Evolutionary conservation across 2,329 filamentous ascomycete genomes (phyloP).

Genomic region (Claviceps pusilla): DNA sequence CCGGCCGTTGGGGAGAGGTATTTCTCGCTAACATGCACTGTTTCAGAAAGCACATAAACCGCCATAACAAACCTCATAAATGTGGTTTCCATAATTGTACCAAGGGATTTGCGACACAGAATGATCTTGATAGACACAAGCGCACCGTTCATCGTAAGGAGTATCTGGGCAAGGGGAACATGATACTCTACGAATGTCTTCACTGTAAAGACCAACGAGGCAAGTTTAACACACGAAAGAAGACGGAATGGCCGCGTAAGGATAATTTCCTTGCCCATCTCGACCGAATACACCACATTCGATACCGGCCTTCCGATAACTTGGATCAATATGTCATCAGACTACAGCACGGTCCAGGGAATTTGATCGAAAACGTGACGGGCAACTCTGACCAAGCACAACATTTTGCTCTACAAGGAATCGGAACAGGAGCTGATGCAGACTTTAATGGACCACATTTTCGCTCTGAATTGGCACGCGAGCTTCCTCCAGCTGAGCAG

Average conservation of each 20-base stretch:
- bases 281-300: slow-evolving; percentile 44
- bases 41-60: slow-evolving; percentile 56
- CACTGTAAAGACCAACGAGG: slow-evolving; percentile 8
- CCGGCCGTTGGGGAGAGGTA: not conserved
- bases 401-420: slow-evolving; percentile 5
- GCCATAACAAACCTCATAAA: slow-evolving; percentile 51
- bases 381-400: not conserved
- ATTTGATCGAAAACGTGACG: not conserved
- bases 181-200: slow-evolving; percentile 7
- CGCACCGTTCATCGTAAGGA: slow-evolving; percentile 52
- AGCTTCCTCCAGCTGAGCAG: not conserved
- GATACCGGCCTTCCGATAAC: slow-evolving; percentile 22
- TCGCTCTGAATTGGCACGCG: not conserved
- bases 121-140: slow-evolving; percentile 69
- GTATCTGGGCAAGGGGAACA: slow-evolving; percentile 7
- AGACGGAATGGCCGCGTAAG: slow-evolving; percentile 50
- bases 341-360: slow-evolving; percentile 5
- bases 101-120: slow-evolving; percentile 61
- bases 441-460: not conserved
- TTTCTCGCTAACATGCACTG: not conserved
- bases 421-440: slow-evolving; percentile 1
- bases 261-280: slow-evolving; percentile 84
- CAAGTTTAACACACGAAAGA: slow-evolving; percentile 32
- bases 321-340: slow-evolving; percentile 19
- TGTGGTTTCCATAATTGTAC: slow-evolving; percentile 46